phyloP scores from a whole-genome alignment of 768 basidiomycete species.

The Russula sp. region DNA sequence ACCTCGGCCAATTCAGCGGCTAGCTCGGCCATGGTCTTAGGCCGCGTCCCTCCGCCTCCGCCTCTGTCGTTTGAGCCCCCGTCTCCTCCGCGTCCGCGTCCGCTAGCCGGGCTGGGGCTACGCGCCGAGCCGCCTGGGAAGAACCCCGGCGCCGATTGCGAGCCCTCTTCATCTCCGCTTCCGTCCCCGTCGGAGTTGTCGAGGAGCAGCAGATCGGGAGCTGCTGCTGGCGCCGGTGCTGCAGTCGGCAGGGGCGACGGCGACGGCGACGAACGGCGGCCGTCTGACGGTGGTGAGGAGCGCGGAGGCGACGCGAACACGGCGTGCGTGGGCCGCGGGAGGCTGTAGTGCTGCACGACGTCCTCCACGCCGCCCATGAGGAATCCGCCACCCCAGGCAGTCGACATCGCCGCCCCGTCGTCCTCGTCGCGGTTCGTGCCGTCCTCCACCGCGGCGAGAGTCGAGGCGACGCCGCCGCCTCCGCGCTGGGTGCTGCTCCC shows the following conservation, averaged over 20 bases:
- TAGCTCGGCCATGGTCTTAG: conserved; percentile 20
- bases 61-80: neutral
- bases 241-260: neutral
- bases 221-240: neutral
- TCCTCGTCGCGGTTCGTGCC: neutral
- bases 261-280: neutral
- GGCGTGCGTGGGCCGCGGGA: conserved; percentile 52
- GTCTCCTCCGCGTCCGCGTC: no score
- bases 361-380: conserved; percentile 61
- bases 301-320: conserved; percentile 20
- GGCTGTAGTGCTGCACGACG: conserved; percentile 64
- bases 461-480: neutral
- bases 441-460: neutral
- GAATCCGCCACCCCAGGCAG: conserved; percentile 37
- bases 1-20: conserved; percentile 23
- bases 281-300: neutral
- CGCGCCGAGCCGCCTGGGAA: no score
- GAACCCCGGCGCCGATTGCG: neutral
- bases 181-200: conserved; percentile 27
- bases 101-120: no score
- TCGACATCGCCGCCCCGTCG: neutral
- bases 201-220: neutral
- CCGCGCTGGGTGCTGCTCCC: neutral
- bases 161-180: neutral
- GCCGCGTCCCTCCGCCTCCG: neutral